phyloP scores from a whole-genome alignment of 352 stramenopile genomes.

The Phytophthora tubulina region DNA sequence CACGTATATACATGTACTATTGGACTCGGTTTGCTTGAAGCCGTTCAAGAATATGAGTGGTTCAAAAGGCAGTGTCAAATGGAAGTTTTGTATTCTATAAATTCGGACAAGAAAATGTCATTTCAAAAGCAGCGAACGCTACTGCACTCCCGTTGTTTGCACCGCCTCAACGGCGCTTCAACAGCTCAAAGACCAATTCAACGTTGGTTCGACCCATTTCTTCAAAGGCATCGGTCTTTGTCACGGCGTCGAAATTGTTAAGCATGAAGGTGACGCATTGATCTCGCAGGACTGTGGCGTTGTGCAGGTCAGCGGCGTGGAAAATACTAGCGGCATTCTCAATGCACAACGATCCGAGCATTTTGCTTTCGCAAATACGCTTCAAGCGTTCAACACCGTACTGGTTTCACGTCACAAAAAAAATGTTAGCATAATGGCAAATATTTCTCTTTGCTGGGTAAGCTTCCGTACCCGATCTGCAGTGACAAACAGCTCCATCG shows the following conservation, averaged over 20 bases:
- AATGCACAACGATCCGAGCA: conserved; percentile 95
- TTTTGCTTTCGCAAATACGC: conserved; percentile 96
- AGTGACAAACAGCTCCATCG: conserved; percentile 95
- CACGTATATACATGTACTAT: no score
- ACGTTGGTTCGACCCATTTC: conserved; percentile 99
- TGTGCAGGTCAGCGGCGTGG: conserved; percentile 96
- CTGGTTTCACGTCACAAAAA: conserved; percentile 35
- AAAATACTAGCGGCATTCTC: conserved; percentile 98
- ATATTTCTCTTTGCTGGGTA: not conserved
- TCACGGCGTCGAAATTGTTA: conserved; percentile 97
- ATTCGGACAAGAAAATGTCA: not conserved
- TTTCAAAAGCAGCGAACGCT: conserved; percentile 1
- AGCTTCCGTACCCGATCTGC: conserved; percentile 76
- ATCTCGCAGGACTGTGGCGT: conserved; percentile 91
- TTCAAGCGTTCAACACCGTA: conserved; percentile 91
- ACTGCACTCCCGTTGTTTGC: not conserved
- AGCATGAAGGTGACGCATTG: conserved; percentile 98
- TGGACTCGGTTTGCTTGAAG: no score
- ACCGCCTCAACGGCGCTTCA: conserved; percentile 78
- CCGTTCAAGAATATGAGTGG: no score
- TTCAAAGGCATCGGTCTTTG: conserved; percentile 97
- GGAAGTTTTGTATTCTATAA: conserved; percentile 4
- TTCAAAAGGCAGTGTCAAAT: not conserved
- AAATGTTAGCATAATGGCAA: conserved; percentile 20
- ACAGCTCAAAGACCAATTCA: conserved; percentile 98